Evolutionary conservation across 2,329 filamentous ascomycete species (phyloP).

Genomic region (Grosmannia serpens): DNA sequence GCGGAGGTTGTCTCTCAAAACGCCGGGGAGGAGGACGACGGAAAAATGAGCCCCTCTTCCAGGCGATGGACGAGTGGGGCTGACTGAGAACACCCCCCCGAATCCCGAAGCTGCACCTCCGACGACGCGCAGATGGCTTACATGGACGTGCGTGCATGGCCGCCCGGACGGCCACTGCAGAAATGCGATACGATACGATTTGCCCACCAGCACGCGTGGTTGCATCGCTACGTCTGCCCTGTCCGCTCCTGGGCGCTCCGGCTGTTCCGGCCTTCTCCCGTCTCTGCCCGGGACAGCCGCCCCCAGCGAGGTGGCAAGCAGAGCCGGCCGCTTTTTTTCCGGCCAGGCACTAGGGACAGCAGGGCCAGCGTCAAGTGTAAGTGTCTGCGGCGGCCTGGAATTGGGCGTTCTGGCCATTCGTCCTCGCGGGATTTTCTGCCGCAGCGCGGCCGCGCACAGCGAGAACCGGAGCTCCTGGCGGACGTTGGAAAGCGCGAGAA

Average conservation of each 20-base stretch:
- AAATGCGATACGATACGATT: background rate
- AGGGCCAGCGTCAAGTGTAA: too few relatives aligned
- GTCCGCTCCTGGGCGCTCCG: background rate
- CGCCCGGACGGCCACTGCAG: background rate
- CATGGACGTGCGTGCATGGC: background rate
- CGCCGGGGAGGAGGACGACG: constrained; percentile 5
- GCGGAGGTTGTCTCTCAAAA: background rate
- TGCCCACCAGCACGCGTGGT: background rate
- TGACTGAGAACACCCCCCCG: constrained; percentile 6
- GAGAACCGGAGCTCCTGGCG: constrained; percentile 2
- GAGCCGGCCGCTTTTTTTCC: background rate
- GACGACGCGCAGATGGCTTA: background rate
- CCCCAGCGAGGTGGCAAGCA: background rate
- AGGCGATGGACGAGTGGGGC: constrained; percentile 8
- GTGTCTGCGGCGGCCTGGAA: too few relatives aligned
- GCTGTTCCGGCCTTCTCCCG: background rate
- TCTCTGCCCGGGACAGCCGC: background rate
- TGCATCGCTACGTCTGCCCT: background rate
- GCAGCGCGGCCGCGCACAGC: background rate
- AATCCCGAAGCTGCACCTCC: constrained; percentile 5
- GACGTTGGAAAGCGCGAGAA: background rate
- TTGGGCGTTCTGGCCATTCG: background rate
- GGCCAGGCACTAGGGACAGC: background rate
- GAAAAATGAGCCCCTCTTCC: constrained; percentile 5
- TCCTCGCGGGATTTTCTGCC: constrained; percentile 4